These are phyloP conservation scores for Syzygium grande DNA, from an alignment of 345 rosid species.

Conservation along the genomic window DNA sequence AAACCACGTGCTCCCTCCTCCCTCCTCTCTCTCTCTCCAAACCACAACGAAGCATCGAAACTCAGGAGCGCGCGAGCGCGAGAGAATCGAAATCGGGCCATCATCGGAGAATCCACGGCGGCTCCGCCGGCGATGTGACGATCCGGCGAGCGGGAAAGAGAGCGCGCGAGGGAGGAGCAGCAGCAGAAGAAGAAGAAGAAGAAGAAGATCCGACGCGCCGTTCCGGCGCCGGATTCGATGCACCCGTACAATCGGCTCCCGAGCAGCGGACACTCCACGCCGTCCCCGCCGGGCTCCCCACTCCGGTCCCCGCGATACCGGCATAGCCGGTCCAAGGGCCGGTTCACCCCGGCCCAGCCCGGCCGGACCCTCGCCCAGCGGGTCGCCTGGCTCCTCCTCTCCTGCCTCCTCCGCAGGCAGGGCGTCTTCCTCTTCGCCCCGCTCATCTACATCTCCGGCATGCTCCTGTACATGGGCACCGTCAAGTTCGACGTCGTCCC, in stretches of 20 bases:
- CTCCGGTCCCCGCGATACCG: conserved; percentile 87
- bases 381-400: conserved; percentile 73
- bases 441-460: conserved; percentile 81
- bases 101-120: background rate
- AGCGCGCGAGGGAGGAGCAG: too few relatives aligned
- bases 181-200: too few relatives aligned
- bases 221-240: conserved; percentile 16
- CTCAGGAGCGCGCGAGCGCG: background rate
- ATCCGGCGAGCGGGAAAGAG: background rate
- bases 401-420: conserved; percentile 88
- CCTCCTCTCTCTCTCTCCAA: background rate
- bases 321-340: conserved; percentile 56
- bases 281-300: conserved; percentile 95
- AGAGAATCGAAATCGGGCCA: background rate
- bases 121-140: background rate
- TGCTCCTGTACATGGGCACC: conserved; percentile 94
- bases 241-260: conserved; percentile 72
- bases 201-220: background rate
- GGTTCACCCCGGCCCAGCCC: conserved; percentile 50
- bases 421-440: conserved; percentile 92
- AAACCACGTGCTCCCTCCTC: background rate
- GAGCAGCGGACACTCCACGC: conserved; percentile 86
- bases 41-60: background rate
- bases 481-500: conserved; percentile 81
- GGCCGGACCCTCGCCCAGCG: conserved; percentile 65